Evolutionary conservation across 1,139 yeast species (phyloP), one percentile per base, ranked within the genome.

Genomic region (Yamadazyma sp.): DNA sequence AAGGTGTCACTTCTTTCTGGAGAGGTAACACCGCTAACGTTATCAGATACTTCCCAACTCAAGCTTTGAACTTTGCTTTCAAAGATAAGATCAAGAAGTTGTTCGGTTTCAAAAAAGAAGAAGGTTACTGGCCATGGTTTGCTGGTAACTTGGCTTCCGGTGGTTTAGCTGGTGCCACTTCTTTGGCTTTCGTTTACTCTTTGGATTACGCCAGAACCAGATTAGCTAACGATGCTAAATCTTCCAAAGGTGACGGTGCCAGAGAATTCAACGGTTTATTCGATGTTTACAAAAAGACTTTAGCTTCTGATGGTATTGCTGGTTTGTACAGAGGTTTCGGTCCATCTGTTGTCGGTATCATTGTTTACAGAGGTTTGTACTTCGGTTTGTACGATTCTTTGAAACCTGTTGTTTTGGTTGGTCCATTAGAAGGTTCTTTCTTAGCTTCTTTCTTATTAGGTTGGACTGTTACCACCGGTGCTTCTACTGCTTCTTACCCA

Each of bases 271-370:
- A 72, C 64, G 77, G 77, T 70, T 71, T 72, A 60, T 60, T 72
- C 58, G 77, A 72, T 61, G 77, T 72, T 53, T 72, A 72, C 70
- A 72, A 68, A 64, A 71, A 72, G 70, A 72, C 77, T 55, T 69
- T 72, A 59, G 75, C 75, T 59, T 58, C 77, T 48, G 77, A 72
- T 58, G 77, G 77, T 71, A 69, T 72, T 66, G 77, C 77, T 50
- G 77, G 77, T 70, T 70, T 72, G 62, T 72, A 72, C 72, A 72
- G 77, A 72, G 77, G 77, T 69, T 72, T 72, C 73, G 76, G 76
- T 65, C 76, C 77, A 57, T 72, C 77, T 48, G 77, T 72, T 56
- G 47, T 71, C 51, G 77, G 77, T 69, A 72, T 72, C 54, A 55
- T 72, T 69, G 77, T 70, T 59, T 72, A 72, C 75, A 72, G 77